A percentile compares a stretch with the other conserved stretches of the same genome.
Evolutionary conservation across 768 basidiomycete species (phyloP).

Genomic region (Coprinellus micaceus): DNA sequence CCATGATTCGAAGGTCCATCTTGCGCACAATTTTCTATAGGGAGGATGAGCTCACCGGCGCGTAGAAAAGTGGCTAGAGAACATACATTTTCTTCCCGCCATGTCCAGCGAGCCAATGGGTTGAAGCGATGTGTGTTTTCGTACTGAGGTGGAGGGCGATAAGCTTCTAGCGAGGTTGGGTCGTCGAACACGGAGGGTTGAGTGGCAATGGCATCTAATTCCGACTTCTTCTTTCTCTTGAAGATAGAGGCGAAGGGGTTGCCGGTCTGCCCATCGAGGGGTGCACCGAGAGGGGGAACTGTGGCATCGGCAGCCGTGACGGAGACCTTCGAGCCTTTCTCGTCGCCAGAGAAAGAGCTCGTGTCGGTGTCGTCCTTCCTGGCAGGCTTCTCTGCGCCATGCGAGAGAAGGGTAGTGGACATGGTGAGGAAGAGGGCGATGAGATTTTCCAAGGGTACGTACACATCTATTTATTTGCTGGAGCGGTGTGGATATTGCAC

Average conservation of each 20-base stretch:
- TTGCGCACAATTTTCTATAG: conserved; percentile 50
- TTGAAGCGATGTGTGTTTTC: conserved; percentile 67
- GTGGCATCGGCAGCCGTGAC: conserved; percentile 12
- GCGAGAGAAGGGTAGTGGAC: conserved; percentile 7
- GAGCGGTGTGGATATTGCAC: neutral
- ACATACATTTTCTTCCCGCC: conserved; percentile 58
- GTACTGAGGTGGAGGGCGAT: conserved; percentile 49
- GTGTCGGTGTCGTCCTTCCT: neutral
- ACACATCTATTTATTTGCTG: conserved; percentile 5
- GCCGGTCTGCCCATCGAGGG: conserved; percentile 20
- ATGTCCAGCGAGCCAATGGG: conserved; percentile 65
- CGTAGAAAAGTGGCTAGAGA: neutral
- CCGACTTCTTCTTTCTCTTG: conserved; percentile 23
- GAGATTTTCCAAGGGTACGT: neutral
- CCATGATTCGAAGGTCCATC: conserved; percentile 56
- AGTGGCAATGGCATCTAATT: conserved; percentile 54
- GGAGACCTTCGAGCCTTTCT: conserved; percentile 8
- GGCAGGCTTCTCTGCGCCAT: neutral
- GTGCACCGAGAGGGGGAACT: conserved; percentile 28
- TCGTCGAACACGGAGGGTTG: conserved; percentile 64
- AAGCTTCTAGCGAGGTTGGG: conserved; percentile 43
- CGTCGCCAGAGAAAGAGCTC: conserved; percentile 14
- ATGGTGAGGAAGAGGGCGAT: neutral
- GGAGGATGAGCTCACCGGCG: neutral
- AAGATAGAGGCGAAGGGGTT: conserved; percentile 27